These are phyloP conservation scores for Peziza echinospora DNA, from an alignment of 495 filamentous ascomycete genomes.

Conservation along the genomic window DNA sequence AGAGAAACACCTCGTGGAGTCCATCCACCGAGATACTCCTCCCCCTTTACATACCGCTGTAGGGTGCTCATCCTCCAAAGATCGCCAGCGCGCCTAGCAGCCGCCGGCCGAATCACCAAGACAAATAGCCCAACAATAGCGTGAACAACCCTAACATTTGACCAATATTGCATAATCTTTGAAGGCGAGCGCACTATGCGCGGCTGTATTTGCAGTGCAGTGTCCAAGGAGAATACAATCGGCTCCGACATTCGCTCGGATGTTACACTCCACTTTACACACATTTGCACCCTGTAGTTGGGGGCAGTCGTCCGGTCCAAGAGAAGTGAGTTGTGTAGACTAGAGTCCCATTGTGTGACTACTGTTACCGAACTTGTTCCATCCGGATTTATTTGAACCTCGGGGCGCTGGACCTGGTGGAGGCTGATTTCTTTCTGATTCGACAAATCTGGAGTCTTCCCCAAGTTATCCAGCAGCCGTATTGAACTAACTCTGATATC, in stretches of 20 bases:
- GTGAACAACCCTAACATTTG: slow-evolving; percentile 62
- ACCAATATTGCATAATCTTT: slow-evolving; percentile 74
- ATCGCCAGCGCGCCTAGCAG: slow-evolving; percentile 76
- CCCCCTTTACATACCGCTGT: slow-evolving; percentile 83
- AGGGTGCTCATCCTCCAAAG: slow-evolving; percentile 94
- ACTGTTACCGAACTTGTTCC: slow-evolving; percentile 77
- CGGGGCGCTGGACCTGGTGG: slow-evolving; percentile 51
- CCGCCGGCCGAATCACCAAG: slow-evolving; percentile 60
- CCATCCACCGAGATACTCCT: slow-evolving; percentile 68
- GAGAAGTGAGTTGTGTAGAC: slow-evolving; percentile 67
- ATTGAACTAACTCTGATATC: slow-evolving; percentile 57
- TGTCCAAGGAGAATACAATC: slow-evolving; percentile 61
- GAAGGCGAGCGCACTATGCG: slow-evolving; percentile 65
- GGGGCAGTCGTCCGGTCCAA: slow-evolving; percentile 78
- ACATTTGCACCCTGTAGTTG: slow-evolving; percentile 76
- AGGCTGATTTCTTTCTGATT: slow-evolving; percentile 51
- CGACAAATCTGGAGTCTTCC: slow-evolving; percentile 60
- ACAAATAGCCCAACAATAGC: slow-evolving; percentile 71
- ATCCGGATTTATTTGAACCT: slow-evolving; percentile 60
- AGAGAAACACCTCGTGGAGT: slow-evolving; percentile 72
- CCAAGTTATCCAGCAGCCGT: slow-evolving; percentile 59
- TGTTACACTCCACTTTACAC: slow-evolving; percentile 58
- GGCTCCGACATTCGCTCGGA: slow-evolving; percentile 59
- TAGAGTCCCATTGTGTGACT: slow-evolving; percentile 87
- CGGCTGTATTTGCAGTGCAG: slow-evolving; percentile 63